A percentile compares a stretch with the other conserved stretches of the same genome.
phyloP scores from a whole-genome alignment of 371 early-diverging fungal genomes.

The Apophysomyces ossiformis region DNA sequence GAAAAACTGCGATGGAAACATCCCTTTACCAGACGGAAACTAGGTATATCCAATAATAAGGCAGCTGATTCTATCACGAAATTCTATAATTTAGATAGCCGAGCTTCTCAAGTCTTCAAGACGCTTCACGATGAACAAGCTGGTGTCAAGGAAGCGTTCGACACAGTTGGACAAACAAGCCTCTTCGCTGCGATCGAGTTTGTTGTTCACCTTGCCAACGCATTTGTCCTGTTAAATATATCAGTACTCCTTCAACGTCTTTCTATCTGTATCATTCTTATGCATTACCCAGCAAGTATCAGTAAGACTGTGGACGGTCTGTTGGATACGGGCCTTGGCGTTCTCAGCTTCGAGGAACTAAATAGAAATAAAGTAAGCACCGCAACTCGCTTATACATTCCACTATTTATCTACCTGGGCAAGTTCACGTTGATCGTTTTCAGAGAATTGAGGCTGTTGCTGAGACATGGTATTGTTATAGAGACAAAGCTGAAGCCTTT shows the following conservation, averaged over 20 bases:
- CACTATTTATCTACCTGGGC: constrained; percentile 38
- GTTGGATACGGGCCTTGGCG: constrained; percentile 76
- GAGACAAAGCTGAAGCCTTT: constrained; percentile 1
- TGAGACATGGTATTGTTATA: constrained; percentile 6
- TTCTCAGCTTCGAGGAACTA: constrained; percentile 75
- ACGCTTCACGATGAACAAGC: constrained; percentile 71
- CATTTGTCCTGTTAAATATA: constrained; percentile 63
- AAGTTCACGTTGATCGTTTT: constrained; percentile 66
- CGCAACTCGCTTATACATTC: background rate
- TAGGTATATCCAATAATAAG: background rate
- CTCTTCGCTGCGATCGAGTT: constrained; percentile 68
- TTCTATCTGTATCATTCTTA: background rate
- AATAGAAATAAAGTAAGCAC: background rate
- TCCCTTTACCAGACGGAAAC: background rate
- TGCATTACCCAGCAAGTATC: constrained; percentile 71
- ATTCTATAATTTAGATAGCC: constrained; percentile 21
- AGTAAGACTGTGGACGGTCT: constrained; percentile 72
- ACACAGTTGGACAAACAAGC: constrained; percentile 84
- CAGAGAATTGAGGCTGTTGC: constrained; percentile 53
- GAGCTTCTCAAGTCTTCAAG: constrained; percentile 57
- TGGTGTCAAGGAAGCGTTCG: constrained; percentile 81
- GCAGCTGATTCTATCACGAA: background rate
- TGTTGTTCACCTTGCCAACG: constrained; percentile 73
- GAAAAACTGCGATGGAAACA: no score
- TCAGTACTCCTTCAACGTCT: background rate